These are phyloP conservation scores for Pythium myriotylum DNA, from an alignment of 352 stramenopile genomes.

Conservation along the genomic window DNA sequence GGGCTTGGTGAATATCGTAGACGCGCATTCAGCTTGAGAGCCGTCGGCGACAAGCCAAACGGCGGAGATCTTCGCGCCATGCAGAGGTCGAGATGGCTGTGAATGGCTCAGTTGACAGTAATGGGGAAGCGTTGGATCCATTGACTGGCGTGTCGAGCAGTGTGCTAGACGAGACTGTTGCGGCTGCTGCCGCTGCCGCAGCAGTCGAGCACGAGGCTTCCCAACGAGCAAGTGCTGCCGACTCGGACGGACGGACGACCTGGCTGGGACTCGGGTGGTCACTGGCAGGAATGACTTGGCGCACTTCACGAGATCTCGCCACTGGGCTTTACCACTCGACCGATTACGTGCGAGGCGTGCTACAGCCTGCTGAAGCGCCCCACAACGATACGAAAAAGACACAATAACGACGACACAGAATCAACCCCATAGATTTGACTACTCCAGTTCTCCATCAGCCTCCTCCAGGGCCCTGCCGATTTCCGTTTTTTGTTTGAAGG, in stretches of 20 bases:
- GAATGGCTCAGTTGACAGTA: constrained; percentile 30
- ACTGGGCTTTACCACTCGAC: constrained; percentile 44
- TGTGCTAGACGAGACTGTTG: constrained; percentile 9
- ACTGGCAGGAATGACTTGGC: constrained; percentile 47
- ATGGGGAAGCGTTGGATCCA: constrained; percentile 34
- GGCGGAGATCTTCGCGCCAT: constrained; percentile 37
- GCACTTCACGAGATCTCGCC: constrained; percentile 48
- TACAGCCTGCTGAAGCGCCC: constrained; percentile 9
- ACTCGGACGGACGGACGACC: not conserved
- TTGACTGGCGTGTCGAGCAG: constrained; percentile 34
- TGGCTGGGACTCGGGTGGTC: constrained; percentile 31
- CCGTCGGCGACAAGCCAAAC: constrained; percentile 42
- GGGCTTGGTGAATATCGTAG: constrained; percentile 18
- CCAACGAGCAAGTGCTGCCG: constrained; percentile 24
- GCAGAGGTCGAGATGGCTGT: constrained; percentile 63
- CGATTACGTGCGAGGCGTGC: constrained; percentile 42
- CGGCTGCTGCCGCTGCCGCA: constrained; percentile 14
- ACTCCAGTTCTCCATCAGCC: too few relatives aligned
- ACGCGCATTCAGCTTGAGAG: constrained; percentile 62
- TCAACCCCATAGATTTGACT: too few relatives aligned
- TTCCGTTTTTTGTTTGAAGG: too few relatives aligned
- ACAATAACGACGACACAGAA: not conserved
- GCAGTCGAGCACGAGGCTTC: constrained; percentile 6
- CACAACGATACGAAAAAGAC: constrained; percentile 9
- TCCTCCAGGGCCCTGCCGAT: too few relatives aligned